Base-by-base conservation (phyloP, 108 stramenopile species). In the Hondaea fermentalgiana region DNA sequence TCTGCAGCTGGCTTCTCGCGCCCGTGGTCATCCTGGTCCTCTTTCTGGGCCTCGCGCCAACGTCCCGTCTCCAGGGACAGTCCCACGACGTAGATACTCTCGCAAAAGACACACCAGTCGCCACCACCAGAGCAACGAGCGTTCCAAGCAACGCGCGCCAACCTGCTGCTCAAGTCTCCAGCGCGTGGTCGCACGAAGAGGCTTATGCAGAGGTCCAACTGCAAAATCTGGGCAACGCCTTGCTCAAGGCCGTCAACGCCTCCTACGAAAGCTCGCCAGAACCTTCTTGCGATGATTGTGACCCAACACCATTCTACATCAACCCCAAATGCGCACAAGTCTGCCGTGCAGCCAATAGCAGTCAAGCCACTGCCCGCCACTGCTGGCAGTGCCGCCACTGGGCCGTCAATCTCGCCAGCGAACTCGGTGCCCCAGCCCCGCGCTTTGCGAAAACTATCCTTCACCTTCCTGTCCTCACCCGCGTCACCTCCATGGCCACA, bases 351-450 rank as follows among this genome's bases (percentile, higher is more conserved):
- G 49, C 76, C 49, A 43, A 83, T 35, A 45, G 3, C n/a, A 35
- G 35, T 35, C 45, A 53, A 47, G 10, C 12, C 49, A 17, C 49
- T 28, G 6, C 6, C 16, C 25, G 6, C n/a, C n/a, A 83, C 12
- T 83, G 76, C 76, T 83, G 76, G 76, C 76, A 21, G 19, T 83
- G 76, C 5, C 51, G 49, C 6, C 76, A 83, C 76, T 83, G 76
- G 76, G 76, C 76, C 49, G 51, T 83, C 17, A 83, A 35, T 25
- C 51, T 83, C 25, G 49, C 12, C 19, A 83, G 76, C 51, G 76
- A 83, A 23, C 25, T 28, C 45, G 45, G 49, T 42, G 64, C 64
- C n/a, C 10, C 45, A 12, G 25, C 76, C 12, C 76, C 49, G 6
- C 49, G 51, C 51, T 47, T 21, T 12, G 23, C 76, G 2, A 23